phyloP scores from a whole-genome alignment of 2,329 filamentous ascomycete species.

The Annulohypoxylon truncatum region DNA sequence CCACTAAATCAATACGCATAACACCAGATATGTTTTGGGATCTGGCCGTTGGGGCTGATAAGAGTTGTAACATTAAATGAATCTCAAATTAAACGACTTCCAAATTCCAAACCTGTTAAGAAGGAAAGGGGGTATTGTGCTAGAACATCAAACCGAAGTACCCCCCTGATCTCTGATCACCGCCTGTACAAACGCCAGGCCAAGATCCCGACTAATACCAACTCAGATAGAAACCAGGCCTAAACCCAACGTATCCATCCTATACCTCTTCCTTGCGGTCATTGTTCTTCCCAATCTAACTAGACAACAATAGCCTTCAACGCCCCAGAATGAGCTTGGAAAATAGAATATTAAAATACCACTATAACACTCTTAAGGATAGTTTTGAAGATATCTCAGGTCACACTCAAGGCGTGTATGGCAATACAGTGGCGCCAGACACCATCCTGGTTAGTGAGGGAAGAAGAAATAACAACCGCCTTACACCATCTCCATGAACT shows the following conservation, averaged over 20 bases:
- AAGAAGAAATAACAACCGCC: conserved; percentile 40
- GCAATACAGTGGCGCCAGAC: not conserved
- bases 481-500: conserved; percentile 68
- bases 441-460: not conserved
- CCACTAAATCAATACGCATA: not conserved
- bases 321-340: not conserved
- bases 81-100: not conserved
- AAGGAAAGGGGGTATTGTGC: conserved; percentile 29
- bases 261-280: conserved; percentile 10
- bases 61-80: not conserved
- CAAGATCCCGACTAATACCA: not conserved
- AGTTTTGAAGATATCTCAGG: not conserved
- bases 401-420: not conserved
- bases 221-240: not conserved
- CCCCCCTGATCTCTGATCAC: not conserved
- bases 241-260: not conserved
- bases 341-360: not conserved
- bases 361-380: not conserved
- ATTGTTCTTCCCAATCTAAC: not conserved
- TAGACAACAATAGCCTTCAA: not conserved
- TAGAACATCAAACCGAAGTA: conserved; percentile 15
- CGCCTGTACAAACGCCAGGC: conserved; percentile 14
- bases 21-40: not conserved
- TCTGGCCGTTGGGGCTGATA: not conserved
- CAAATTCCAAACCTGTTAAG: not conserved